phyloP scores from a whole-genome alignment of 345 rosid genomes.

The Acer yangbiense region DNA sequence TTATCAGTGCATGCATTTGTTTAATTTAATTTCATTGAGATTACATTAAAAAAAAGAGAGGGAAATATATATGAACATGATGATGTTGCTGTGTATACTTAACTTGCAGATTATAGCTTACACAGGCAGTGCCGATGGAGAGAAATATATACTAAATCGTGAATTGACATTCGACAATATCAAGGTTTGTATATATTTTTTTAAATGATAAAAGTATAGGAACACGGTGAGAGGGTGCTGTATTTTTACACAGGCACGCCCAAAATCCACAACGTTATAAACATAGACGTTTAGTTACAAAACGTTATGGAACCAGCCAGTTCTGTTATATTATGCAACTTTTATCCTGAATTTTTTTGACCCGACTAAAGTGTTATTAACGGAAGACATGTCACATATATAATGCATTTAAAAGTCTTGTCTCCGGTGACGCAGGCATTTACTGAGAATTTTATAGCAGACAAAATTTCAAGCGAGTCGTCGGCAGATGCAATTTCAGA shows the following conservation, averaged over 20 bases:
- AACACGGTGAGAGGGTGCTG: no score
- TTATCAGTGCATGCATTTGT: background rate
- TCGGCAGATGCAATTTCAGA: background rate
- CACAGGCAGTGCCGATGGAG: background rate
- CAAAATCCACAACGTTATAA: no score
- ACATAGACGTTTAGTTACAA: no score
- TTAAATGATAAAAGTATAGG: background rate
- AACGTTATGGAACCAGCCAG: no score
- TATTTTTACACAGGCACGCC: no score
- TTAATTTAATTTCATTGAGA: background rate
- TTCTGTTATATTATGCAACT: no score
- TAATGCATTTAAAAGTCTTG: no score
- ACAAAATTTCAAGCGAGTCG: background rate
- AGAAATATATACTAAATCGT: background rate
- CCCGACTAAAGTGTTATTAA: no score
- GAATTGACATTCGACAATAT: conserved; percentile 9
- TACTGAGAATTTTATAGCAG: conserved; percentile 4
- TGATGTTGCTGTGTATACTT: background rate
- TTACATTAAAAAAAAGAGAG: no score
- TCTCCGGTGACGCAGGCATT: background rate
- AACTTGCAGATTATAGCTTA: conserved; percentile 5
- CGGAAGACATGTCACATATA: no score
- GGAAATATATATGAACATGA: background rate
- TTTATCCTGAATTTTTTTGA: no score
- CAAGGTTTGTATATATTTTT: background rate